Evolutionary conservation across 2,329 filamentous ascomycete species (phyloP).

Genomic region (Colletotrichum destructivum): DNA sequence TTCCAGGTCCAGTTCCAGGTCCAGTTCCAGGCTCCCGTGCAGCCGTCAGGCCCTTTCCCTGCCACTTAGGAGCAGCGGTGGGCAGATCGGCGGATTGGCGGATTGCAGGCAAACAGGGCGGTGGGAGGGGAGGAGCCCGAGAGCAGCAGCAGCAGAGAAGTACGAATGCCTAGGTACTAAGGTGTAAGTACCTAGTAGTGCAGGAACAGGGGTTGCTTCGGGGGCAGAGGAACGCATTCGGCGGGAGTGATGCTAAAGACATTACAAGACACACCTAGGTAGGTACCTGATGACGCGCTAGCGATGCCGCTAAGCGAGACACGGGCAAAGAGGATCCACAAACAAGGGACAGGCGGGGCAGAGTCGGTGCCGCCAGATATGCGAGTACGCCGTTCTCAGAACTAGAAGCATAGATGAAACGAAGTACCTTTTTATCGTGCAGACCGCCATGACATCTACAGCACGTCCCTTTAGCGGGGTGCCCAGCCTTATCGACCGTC

Average conservation of each 20-base stretch:
- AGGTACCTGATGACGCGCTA: constrained; percentile 7
- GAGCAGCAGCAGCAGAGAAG: background rate
- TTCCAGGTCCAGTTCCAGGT: constrained; percentile 26
- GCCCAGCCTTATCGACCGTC: constrained; percentile 25
- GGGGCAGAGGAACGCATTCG: constrained; percentile 1
- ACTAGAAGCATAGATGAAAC: background rate
- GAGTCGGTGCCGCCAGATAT: constrained; percentile 9
- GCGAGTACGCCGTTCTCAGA: background rate
- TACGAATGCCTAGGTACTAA: too few species aligned
- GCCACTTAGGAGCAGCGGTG: background rate
- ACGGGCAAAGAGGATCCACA: background rate
- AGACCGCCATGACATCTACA: constrained; percentile 22
- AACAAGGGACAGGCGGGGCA: constrained; percentile 19
- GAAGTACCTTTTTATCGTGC: constrained; percentile 17
- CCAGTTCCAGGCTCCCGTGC: constrained; percentile 25
- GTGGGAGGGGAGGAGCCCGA: background rate
- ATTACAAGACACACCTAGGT: too few species aligned
- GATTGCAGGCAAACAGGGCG: constrained; percentile 2
- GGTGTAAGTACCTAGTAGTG: background rate
- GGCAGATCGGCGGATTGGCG: constrained; percentile 1
- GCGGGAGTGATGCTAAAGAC: background rate
- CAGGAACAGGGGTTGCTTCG: background rate
- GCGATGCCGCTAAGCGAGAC: constrained; percentile 1
- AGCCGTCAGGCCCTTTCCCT: constrained; percentile 35
- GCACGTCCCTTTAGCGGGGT: constrained; percentile 5